Evolutionary conservation across 371 early-diverging fungal genomes (phyloP).

Genomic region (Syncephalastrum monosporum): DNA sequence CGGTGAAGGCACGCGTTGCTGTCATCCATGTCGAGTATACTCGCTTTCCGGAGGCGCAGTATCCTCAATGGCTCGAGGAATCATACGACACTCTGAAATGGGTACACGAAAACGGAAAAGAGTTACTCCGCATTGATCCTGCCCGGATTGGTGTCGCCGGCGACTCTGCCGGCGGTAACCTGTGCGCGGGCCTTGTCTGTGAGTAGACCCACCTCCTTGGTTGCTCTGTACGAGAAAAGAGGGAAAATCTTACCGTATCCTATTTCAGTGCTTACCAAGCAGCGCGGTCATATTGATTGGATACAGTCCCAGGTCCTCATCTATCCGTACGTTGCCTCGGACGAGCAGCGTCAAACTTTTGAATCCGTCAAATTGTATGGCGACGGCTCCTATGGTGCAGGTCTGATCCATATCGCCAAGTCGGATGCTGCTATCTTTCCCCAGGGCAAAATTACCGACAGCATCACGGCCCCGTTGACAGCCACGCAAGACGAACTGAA

Average conservation of each 20-base stretch:
- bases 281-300: conserved; percentile 3
- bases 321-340: conserved; percentile 10
- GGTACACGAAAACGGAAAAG: too few relatives aligned
- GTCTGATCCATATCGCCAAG: not conserved
- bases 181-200: conserved; percentile 5
- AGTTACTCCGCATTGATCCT: too few relatives aligned
- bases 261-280: conserved; percentile 12
- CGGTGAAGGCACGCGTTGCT: too few relatives aligned
- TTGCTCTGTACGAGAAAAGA: not conserved
- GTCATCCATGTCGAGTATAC: too few relatives aligned
- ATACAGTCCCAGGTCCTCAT: conserved; percentile 10
- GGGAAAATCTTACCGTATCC: not conserved
- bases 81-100: too few relatives aligned
- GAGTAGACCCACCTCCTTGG: not conserved
- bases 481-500: conserved; percentile 23
- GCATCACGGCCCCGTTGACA: conserved; percentile 15
- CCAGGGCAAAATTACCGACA: conserved; percentile 2
- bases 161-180: conserved; percentile 20
- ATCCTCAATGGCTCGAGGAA: too few relatives aligned
- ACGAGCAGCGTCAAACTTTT: conserved; percentile 1
- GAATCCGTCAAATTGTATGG: conserved; percentile 1
- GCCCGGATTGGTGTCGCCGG: conserved; percentile 12
- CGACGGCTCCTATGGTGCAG: conserved; percentile 1
- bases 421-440: not conserved
- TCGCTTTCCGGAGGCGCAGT: too few relatives aligned